These are phyloP conservation scores for Penicillium brevicompactum DNA, from an alignment of 2,329 filamentous ascomycete species.

Conservation along the genomic window DNA sequence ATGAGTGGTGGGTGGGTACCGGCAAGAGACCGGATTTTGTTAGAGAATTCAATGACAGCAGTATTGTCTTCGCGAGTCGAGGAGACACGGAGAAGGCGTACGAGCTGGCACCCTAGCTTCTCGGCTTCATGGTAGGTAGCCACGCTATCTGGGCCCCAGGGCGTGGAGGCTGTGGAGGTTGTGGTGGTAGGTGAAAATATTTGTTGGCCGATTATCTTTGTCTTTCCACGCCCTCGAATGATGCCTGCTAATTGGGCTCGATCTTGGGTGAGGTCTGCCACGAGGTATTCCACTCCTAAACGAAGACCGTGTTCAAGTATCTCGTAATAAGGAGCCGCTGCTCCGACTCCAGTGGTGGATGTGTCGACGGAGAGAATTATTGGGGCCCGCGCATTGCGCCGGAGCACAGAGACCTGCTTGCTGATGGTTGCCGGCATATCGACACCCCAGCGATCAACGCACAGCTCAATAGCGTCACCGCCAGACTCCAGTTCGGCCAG, in stretches of 20 bases:
- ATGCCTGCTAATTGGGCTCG: slow-evolving; percentile 27
- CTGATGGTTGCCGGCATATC: slow-evolving; percentile 54
- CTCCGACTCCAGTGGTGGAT: slow-evolving; percentile 18
- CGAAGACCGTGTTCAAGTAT: slow-evolving; percentile 44
- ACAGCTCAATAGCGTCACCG: slow-evolving; percentile 62
- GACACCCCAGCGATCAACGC: slow-evolving; percentile 60
- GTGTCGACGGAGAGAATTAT: slow-evolving; percentile 60
- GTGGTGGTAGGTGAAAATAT: slow-evolving; percentile 32
- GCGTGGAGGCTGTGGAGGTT: background rate
- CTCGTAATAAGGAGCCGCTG: slow-evolving; percentile 31
- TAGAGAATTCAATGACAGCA: slow-evolving; percentile 38
- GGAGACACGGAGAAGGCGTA: slow-evolving; percentile 41
- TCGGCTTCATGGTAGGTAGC: slow-evolving; percentile 39
- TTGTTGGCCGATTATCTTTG: slow-evolving; percentile 45
- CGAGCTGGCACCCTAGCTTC: slow-evolving; percentile 40
- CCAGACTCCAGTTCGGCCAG: slow-evolving; percentile 59
- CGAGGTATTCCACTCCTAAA: slow-evolving; percentile 45
- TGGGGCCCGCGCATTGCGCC: slow-evolving; percentile 58
- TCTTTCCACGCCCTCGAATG: slow-evolving; percentile 40
- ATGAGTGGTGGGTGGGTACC: slow-evolving; percentile 38
- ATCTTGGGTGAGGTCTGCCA: slow-evolving; percentile 39
- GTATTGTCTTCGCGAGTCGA: slow-evolving; percentile 42
- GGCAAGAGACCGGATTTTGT: slow-evolving; percentile 36
- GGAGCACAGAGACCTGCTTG: slow-evolving; percentile 59
- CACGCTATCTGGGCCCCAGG: slow-evolving; percentile 38